Conservation (phyloP, 2,329 filamentous ascomycete genomes). For the Paramyrothecium sp. region DNA sequence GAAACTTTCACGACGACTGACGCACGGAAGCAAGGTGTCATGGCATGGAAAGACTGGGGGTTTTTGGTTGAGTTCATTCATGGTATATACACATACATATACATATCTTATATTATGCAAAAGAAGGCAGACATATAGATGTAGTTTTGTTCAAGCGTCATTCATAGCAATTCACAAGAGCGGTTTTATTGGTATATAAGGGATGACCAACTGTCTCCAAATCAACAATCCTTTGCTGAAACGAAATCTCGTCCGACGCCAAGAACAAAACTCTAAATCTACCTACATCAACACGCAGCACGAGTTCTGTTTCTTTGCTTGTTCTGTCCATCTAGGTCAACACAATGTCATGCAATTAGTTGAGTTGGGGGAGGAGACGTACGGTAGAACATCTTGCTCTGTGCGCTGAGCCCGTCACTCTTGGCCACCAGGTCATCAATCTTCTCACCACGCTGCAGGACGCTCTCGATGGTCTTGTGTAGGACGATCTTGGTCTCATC, state of each 20-base stretch:
- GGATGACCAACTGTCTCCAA: not conserved
- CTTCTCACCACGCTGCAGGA: constrained; percentile 89
- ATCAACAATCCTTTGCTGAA: constrained; percentile 19
- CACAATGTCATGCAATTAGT: not conserved
- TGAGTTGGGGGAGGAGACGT: constrained; percentile 24
- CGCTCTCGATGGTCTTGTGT: constrained; percentile 93
- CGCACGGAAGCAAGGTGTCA: not conserved
- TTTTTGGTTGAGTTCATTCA: not conserved
- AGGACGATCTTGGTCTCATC: constrained; percentile 97
- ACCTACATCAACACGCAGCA: constrained; percentile 70
- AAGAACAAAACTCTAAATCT: constrained; percentile 16
- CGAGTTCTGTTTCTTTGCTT: constrained; percentile 79
- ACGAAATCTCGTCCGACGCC: constrained; percentile 29
- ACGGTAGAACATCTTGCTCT: constrained; percentile 99
- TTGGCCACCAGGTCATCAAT: constrained; percentile 92
- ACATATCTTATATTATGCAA: too few relatives aligned
- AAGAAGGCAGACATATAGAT: not conserved
- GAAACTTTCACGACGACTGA: not conserved
- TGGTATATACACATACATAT: not conserved
- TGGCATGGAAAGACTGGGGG: not conserved
- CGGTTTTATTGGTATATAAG: not conserved
- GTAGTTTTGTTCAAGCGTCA: not conserved
- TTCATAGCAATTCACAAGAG: not conserved
- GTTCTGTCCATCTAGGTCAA: constrained; percentile 32
- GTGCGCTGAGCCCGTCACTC: constrained; percentile 83